Evolutionary conservation across 257 asterid species (phyloP), one percentile per base, ranked within the genome.

Genomic region (Solanum paucissectum): DNA sequence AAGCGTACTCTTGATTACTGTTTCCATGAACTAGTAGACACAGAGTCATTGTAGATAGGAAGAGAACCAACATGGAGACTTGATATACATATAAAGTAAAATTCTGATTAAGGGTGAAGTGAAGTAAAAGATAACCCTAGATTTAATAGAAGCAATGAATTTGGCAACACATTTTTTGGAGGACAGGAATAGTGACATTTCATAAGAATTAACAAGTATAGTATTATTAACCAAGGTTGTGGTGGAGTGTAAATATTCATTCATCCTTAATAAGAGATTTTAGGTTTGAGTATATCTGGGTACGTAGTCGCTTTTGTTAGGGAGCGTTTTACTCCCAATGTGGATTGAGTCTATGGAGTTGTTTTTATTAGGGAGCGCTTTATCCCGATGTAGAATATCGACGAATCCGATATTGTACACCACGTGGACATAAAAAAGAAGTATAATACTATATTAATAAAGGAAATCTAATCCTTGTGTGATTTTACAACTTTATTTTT

Each of bases 331-430:
- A 36, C 7, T 1, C 38, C 38, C 38, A 36, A 36, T 5, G 38
- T 36, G 38, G 38, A 36, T 5, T 0, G 38, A 36, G 7, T 36
- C 38, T 36, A 36, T 36, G 1, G n/a, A 52, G 1, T 52, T 0
- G 0, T 52, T 52, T 52, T 16, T 52, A 1, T 16, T 16, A 16
- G 23, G 4, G 1, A 52, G 4, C 3, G 0, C 0, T 52, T 52
- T 52, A 52, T 1, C 1, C 2, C 14, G 3, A 42, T 42, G 49
- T 34, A 34, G 36, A 34, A 34, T 0, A 34, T 34, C 6, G 36
- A 34, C 6, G 1, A 52, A 52, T 52, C 8, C 0, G 23, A 0
- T 2, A 49, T 3, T 3, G 2, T 14, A 49, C 60, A 14, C 60
- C 36, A 4, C 36, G 36, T 34, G 36, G 36, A 34, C 36, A 34